Evolutionary conservation across 176 grass and related monocot species (phyloP), one percentile per base, ranked within the genome.

Genomic region (Carex kokanica): DNA sequence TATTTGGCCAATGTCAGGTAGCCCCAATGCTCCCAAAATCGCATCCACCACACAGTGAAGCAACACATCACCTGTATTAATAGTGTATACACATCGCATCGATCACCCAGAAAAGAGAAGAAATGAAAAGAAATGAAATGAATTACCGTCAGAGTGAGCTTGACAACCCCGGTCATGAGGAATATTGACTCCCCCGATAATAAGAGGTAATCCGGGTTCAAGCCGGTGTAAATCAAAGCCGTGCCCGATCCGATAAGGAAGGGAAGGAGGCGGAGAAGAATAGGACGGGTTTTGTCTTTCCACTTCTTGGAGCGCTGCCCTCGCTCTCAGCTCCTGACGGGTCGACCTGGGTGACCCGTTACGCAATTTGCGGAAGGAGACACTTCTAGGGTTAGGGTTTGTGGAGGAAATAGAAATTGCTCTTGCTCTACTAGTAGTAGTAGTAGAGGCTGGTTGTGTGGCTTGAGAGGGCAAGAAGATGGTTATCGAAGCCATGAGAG

Each of bases 21-120:
- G 86, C 31, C 96, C 96, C 60, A 99, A 78, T n/a, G 96, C 96
- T 41, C 96, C 96, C 11, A 95, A 92, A 83, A 99, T 99, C 52
- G 96, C 96, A 86, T 99, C 96, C 32, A 95, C 93, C 77, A 99
- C 96, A 81, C 96, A 99, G 90, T 99, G 96, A 60, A 99, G 91
- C 86, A 95, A 84, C 83, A 99, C 96, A 92, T 99, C 93, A 77
- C 96, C 96, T 99, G 2, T 47, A 43, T 43, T 43, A 43, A 43
- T 43, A 38, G 36, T 6, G 40, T 45, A 79, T 12, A 78, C 82
- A 14, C 47, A 78, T 54, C 54, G n/a, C 70, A 70, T 9, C 12
- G 71, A 81, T 17, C 41, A 73, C 54, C 2, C 6, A 49, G 3
- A 53, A 53, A 27, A 16, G 20, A 64, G 29, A 54, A 53, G 25